These are phyloP conservation scores for Colletotrichum somersetense DNA, from an alignment of 2,329 filamentous ascomycete species.

Conservation along the genomic window DNA sequence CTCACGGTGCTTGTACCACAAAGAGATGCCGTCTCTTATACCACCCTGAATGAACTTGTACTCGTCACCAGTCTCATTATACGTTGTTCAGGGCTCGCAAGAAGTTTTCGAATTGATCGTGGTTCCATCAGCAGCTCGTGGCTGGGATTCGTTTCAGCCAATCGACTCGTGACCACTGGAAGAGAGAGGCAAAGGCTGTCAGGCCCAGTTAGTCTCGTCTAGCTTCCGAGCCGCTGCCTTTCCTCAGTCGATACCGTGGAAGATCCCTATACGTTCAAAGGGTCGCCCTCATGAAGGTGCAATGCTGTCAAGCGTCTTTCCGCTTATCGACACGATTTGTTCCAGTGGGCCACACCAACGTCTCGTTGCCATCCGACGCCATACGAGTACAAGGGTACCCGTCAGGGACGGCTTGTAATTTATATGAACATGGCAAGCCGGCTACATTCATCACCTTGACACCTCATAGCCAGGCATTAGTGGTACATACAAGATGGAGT, in stretches of 20 bases:
- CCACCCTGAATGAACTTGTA: background rate
- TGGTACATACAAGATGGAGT: conserved; percentile 25
- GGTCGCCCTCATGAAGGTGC: background rate
- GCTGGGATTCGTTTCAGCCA: background rate
- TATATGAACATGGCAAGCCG: background rate
- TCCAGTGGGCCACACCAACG: background rate
- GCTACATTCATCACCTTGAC: conserved; percentile 9
- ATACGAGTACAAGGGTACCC: conserved; percentile 5
- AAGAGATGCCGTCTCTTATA: conserved; percentile 7
- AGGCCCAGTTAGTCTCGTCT: background rate
- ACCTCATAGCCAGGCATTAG: background rate
- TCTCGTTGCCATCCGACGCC: conserved; percentile 3
- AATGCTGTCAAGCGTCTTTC: background rate
- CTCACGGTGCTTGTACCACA: background rate
- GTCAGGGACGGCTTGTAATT: conserved; percentile 1
- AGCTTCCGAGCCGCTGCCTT: background rate
- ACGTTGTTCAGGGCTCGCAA: background rate
- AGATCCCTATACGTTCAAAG: background rate
- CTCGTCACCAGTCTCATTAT: background rate
- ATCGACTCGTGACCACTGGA: background rate
- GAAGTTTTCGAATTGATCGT: background rate
- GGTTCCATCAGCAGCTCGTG: background rate
- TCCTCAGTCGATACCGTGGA: background rate
- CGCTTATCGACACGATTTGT: background rate
- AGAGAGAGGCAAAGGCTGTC: background rate